Evolutionary conservation across 345 rosid species (phyloP).

Genomic region (Draba incana): DNA sequence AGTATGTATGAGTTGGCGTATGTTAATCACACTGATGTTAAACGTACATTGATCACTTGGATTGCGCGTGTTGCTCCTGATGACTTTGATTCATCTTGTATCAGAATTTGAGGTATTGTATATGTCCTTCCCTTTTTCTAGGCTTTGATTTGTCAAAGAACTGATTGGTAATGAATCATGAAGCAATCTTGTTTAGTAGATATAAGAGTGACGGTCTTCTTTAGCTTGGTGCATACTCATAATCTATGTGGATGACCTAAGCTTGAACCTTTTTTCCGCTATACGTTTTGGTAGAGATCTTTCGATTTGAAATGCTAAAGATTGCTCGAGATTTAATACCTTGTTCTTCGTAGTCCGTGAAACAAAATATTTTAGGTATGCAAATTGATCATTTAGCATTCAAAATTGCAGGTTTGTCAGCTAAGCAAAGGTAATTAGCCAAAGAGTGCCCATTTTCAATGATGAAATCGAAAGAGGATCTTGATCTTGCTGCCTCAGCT

Average conservation of each 20-base stretch:
- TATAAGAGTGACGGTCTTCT: neutral
- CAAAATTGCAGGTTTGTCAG: constrained; percentile 24
- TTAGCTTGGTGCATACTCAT: neutral
- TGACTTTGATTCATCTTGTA: constrained; percentile 91
- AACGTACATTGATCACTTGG: constrained; percentile 86
- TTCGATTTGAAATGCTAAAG: neutral
- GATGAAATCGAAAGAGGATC: constrained; percentile 5
- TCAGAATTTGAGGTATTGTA: constrained; percentile 63
- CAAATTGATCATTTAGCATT: constrained; percentile 4
- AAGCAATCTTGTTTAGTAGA: neutral
- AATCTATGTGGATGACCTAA: constrained; percentile 1
- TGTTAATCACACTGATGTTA: constrained; percentile 81
- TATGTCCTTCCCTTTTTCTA: neutral
- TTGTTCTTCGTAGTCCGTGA: neutral
- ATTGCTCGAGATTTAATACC: neutral
- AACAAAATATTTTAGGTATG: neutral
- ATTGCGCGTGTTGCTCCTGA: constrained; percentile 88
- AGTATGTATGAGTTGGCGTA: constrained; percentile 99
- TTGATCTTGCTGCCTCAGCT: constrained; percentile 21
- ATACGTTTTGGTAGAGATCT: neutral
- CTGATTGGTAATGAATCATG: neutral
- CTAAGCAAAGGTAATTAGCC: constrained; percentile 7
- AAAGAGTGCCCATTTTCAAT: neutral
- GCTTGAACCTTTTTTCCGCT: neutral
- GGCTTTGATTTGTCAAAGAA: neutral